Evolutionary conservation across 2,329 filamentous ascomycete genomes (phyloP), one percentile per base, ranked within the genome.

Genomic region (Aureobasidium sp.): DNA sequence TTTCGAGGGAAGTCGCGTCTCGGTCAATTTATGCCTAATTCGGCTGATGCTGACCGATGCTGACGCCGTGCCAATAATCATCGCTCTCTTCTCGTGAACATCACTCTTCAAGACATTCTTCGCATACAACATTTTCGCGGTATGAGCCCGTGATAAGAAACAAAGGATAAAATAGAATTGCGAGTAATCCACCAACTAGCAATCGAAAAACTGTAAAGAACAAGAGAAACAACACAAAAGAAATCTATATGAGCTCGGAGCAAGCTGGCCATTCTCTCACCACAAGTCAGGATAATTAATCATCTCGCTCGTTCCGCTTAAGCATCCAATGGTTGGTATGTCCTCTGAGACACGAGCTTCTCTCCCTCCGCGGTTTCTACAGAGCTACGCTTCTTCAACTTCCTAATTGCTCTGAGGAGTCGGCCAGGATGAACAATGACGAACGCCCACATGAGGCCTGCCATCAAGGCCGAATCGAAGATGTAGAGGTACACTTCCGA

Each of bases 401-500:
- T 60, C 27, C 31, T 60, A 17, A 49, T 42, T 3, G 56, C 56
- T 14, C 45, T 60, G 17, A 60, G 42, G 3, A 60, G 44, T 29
- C 56, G 49, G 20, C 56, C 44, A 29, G 56, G 56, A 22, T 60
- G 56, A 14, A 63, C 48, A 15, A 63, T 25, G 22, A 48, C 34
- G 14, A 63, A 63, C 8, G 49, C 42, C 31, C 62, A 27, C 12
- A 65, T 56, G 1, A 62, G 36, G 17, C 52, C 22, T n/a, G 53
- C 52, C 64, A 65, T 65, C 34, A 60, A 55, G 4, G 48, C 36
- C 11, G 62, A 58, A 20, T 65, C 64, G 20, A 65, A 63, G 20
- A 65, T 27, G 36, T 65, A 65, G 37, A 65, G 27, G 37, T 61
- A 65, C 5, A 44, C 58, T 42, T 65, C 64, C 12, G 58, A 53